Percentiles rank a stretch among this genome's conserved stretches.
These are phyloP conservation scores for Thelephora ganbajun DNA, from an alignment of 768 basidiomycete genomes.

Conservation along the genomic window DNA sequence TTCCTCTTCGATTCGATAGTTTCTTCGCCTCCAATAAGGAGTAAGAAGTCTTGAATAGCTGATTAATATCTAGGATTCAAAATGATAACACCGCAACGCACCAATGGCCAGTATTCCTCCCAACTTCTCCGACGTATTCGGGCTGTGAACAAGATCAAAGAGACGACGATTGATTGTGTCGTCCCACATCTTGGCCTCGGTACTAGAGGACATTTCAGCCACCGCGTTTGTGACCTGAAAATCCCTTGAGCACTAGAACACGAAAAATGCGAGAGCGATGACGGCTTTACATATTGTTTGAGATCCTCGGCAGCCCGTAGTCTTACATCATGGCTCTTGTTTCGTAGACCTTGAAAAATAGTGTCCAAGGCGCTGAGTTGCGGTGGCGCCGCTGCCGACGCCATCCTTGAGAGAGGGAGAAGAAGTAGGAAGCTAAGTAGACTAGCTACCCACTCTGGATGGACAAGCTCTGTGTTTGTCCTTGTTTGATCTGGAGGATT, in stretches of 20 bases:
- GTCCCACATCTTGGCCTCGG: slow-evolving; percentile 73
- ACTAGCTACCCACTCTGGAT: too few species aligned
- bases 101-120: slow-evolving; percentile 85
- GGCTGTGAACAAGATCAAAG: slow-evolving; percentile 75
- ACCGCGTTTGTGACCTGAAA: slow-evolving; percentile 56
- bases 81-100: slow-evolving; percentile 19
- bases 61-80: slow-evolving; percentile 4
- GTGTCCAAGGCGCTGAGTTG: slow-evolving; percentile 49
- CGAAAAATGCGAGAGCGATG: slow-evolving; percentile 1
- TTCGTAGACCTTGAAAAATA: slow-evolving; percentile 56
- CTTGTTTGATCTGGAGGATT: neutral
- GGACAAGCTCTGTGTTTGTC: neutral
- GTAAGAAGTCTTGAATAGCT: slow-evolving; percentile 42
- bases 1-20: slow-evolving; percentile 69
- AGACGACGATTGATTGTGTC: slow-evolving; percentile 68
- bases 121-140: slow-evolving; percentile 63
- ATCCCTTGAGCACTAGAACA: slow-evolving; percentile 2
- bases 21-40: slow-evolving; percentile 68
- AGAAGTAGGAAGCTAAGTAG: neutral
- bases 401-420: slow-evolving; percentile 27
- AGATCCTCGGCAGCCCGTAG: slow-evolving; percentile 58
- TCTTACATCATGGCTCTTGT: slow-evolving; percentile 49
- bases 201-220: slow-evolving; percentile 72
- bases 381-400: slow-evolving; percentile 39
- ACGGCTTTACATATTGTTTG: slow-evolving; percentile 50